Percentiles rank a stretch among this genome's conserved stretches.
Evolutionary conservation across 306 rosid genomes (phyloP).

Genomic region (Vigna trinervia): DNA sequence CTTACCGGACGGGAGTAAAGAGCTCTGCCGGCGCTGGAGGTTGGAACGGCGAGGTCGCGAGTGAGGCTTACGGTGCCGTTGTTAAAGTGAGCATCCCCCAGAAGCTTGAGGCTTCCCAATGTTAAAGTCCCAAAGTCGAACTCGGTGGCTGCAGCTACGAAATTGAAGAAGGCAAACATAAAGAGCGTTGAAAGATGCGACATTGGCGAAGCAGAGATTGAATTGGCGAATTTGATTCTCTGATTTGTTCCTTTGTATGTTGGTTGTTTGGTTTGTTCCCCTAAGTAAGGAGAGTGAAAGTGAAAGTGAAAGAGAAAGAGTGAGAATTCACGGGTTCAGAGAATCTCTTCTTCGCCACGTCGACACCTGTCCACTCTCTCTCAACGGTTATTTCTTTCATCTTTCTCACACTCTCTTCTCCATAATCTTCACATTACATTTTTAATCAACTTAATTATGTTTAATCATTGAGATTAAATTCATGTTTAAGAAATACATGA

Average conservation of each 20-base stretch:
- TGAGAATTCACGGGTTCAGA: slow-evolving; percentile 51
- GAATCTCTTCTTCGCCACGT: slow-evolving; percentile 56
- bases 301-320: slow-evolving; percentile 35
- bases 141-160: slow-evolving; percentile 55
- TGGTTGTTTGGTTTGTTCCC: neutral
- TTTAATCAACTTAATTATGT: neutral
- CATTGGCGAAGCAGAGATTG: slow-evolving; percentile 54
- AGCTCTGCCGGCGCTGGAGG: slow-evolving; percentile 82
- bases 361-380: slow-evolving; percentile 57
- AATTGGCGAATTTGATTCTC: slow-evolving; percentile 30
- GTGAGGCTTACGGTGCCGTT: slow-evolving; percentile 85
- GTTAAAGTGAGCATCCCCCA: slow-evolving; percentile 93
- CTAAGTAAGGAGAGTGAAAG: slow-evolving; percentile 1
- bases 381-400: slow-evolving; percentile 68
- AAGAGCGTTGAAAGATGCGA: slow-evolving; percentile 30
- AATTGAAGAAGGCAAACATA: neutral
- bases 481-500: neutral
- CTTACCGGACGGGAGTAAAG: slow-evolving; percentile 71
- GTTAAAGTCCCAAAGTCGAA: slow-evolving; percentile 86
- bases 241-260: neutral
- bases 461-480: neutral
- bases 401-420: neutral
- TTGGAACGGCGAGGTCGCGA: slow-evolving; percentile 91
- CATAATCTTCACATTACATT: neutral
- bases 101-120: slow-evolving; percentile 69